Evolutionary conservation across 257 asterid species (phyloP).

Genomic region (Mentha longifolia): DNA sequence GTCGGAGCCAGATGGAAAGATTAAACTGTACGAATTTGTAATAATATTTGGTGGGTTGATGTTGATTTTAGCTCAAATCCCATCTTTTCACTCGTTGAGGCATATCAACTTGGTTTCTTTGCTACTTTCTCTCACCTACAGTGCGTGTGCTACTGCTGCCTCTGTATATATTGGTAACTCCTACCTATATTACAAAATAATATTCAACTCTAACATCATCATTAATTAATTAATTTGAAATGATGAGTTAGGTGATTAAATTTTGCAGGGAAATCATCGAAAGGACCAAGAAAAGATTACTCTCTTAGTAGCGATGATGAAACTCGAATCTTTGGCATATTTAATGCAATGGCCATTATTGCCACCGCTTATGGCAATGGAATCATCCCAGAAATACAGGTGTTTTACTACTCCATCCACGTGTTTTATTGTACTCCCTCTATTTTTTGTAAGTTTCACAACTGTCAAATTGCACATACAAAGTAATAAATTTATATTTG

Average conservation of each 20-base stretch:
- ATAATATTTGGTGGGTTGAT: constrained; percentile 76
- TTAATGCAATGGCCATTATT: constrained; percentile 80
- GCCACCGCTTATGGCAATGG: constrained; percentile 97
- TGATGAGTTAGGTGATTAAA: background rate
- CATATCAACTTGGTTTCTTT: constrained; percentile 83
- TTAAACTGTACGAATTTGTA: constrained; percentile 70
- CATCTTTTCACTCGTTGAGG: constrained; percentile 94
- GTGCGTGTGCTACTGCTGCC: constrained; percentile 84
- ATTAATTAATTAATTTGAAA: background rate
- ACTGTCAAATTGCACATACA: too few relatives aligned
- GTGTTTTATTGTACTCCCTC: too few relatives aligned
- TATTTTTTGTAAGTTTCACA: too few relatives aligned
- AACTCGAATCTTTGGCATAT: constrained; percentile 62
- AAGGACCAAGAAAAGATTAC: constrained; percentile 71
- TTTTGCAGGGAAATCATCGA: constrained; percentile 66
- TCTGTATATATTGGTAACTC: constrained; percentile 84
- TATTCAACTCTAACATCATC: background rate
- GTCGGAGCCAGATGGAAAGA: constrained; percentile 59
- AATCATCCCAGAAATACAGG: constrained; percentile 94
- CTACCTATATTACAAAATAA: background rate
- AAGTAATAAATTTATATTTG: too few relatives aligned
- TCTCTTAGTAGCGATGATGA: constrained; percentile 48
- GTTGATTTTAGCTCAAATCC: constrained; percentile 87
- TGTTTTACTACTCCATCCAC: too few relatives aligned
- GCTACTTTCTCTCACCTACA: constrained; percentile 67